Conservation (phyloP, 2,329 filamentous ascomycete genomes). For the Chaetomiaceae sp. region DNA sequence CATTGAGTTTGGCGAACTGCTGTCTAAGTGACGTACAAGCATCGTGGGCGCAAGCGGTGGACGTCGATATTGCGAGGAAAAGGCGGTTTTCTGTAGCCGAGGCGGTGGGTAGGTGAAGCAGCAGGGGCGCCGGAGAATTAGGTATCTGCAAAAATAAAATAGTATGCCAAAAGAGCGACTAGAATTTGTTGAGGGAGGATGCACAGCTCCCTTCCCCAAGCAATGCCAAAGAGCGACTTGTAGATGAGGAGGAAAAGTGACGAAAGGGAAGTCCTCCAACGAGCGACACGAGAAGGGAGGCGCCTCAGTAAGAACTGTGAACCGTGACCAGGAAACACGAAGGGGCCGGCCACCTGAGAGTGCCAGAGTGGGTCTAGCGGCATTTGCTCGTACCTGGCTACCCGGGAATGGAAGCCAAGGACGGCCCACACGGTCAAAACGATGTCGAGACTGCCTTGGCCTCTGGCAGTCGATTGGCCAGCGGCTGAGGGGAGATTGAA, state of each 20-base stretch:
- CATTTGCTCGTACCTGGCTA: constrained; percentile 1
- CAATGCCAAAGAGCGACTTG: constrained; percentile 7
- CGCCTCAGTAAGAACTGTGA: neutral
- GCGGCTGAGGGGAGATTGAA: neutral
- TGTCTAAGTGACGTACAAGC: constrained; percentile 5
- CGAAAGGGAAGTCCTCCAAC: neutral
- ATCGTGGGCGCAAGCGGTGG: neutral
- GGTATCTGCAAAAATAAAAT: neutral
- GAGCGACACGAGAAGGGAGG: constrained; percentile 1
- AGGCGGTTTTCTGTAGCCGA: neutral
- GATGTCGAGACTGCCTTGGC: neutral
- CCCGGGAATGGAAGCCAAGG: neutral
- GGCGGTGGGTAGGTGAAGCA: neutral
- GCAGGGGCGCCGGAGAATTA: constrained; percentile 1
- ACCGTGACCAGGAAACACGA: neutral
- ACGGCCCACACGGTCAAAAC: neutral
- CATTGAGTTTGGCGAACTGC: neutral
- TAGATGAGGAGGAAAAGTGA: neutral
- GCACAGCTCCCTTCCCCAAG: constrained; percentile 6
- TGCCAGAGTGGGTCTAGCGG: neutral
- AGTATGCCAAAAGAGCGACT: constrained; percentile 22
- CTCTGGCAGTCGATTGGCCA: neutral
- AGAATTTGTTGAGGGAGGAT: constrained; percentile 16
- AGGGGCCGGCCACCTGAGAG: neutral
- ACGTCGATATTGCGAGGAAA: neutral